Evolutionary conservation across 2,329 filamentous ascomycete species (phyloP), one percentile per base, ranked within the genome.

Genomic region (Ophiostoma sp.): DNA sequence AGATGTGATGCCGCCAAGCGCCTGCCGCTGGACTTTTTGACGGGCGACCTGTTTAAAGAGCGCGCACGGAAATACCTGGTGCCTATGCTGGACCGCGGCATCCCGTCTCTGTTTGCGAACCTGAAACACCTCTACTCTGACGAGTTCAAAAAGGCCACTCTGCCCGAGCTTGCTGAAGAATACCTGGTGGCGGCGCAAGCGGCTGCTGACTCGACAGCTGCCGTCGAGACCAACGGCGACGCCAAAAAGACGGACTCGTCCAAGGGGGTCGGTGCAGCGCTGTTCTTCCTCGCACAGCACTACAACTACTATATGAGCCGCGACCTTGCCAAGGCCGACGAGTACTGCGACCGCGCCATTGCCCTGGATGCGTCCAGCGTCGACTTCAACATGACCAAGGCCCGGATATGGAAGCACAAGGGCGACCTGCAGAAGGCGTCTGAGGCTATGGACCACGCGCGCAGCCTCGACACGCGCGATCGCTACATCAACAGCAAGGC

Each of bases 401-500:
- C 96, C 5, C 87, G 96, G 75, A 95, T 97, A 83, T 89, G 88
- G 80, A 99, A 99, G 82, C 93, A 99, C 78, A 83, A 85, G 66
- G 95, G 94, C 38, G 88, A 97, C 75, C 80, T 89, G 5, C 81
- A 85, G 72, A 91, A 91, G 78, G 95, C 96, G 1, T 87, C 93
- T 0, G 89, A 93, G 74, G 85, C 87, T 58, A 98, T 99, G 92
- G 91, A 97, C 73, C 83, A 89, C 72, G 95, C 95, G 1, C 88
- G 95, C 66, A 85, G 87, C 71, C 83, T 97, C 71, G 96, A 99
- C 76, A 87, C 90, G 72, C 92, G 89, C 79, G 95, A 99, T 76
- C 89, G 95, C 62, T 96, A 98, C 77, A 98, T 98, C 83, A 99
- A 99, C 83, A 96, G 93, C 72, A 99, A 99, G 81, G 90, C 93